Base-by-base conservation (phyloP, 768 basidiomycete species). In the Agaricus blazei region DNA sequence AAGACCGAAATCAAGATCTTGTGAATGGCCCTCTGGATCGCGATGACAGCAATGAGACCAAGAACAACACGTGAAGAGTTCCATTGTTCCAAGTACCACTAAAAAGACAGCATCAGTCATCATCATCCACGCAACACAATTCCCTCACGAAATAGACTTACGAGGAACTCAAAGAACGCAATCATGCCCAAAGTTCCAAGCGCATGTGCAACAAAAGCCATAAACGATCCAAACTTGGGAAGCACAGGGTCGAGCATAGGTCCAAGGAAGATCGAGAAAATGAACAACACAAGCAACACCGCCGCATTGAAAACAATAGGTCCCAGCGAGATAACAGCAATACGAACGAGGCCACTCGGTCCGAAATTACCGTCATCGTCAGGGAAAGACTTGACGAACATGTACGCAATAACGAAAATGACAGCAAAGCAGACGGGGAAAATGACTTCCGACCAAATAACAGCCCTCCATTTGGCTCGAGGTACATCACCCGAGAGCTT, bases 31-130 rank as follows among this genome's bases (percentile, higher is more conserved):
- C 97, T 85, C 67, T 98, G 94, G 54, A 98, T 90, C 54, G 86
- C 83, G 58, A 98, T 90, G 58, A 93, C 88, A 7, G 93, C 81
- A 63, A 98, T 91, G 49, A 97, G 79, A 27, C 96, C 97, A 44
- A 99, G 80, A 14, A 98, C 91, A 23, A 95, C 93, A 66, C 98
- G 93, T 0, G 92, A 88, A 2, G 84, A 81, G 57, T 95, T 78
- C 95, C 94, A 98, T 4, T 84, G 75, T 71, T 97, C 94, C 58
- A 97, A 78, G 82, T 90, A 93, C 94, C 94, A 97, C 88, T 95
- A 29, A 50, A 65, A 50, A 63, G 52, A 49, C 46, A 8, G 61
- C 49, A 59, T 62, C 54, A 65, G 55, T 49, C 57, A 54, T 40
- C 45, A 44, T 40, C 42, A n/a, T 58, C 23, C 9, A 37, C 19